Conservation (phyloP, 2,329 filamentous ascomycete species). For the Blastomyces silverae region DNA sequence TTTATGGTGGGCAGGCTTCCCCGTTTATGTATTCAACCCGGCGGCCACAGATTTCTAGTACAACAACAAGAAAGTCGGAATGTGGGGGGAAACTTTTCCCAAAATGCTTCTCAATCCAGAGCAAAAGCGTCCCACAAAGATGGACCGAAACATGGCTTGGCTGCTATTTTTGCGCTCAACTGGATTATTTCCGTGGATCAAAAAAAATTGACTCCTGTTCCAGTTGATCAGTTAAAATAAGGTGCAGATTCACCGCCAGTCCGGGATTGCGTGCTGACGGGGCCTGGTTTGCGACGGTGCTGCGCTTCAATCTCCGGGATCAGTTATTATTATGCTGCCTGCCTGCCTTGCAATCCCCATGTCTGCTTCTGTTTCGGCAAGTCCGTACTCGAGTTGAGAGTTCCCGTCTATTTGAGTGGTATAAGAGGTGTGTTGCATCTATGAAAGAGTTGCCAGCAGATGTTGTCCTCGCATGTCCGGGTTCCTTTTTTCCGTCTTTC, state of each 20-base stretch:
- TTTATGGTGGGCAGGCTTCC: not conserved
- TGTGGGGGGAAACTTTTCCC: not conserved
- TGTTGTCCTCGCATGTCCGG: not conserved
- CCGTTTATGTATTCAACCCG: not conserved
- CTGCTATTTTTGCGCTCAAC: constrained; percentile 4
- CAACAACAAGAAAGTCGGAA: not conserved
- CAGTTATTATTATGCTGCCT: not conserved
- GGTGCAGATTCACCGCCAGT: constrained; percentile 9
- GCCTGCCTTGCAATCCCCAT: not conserved
- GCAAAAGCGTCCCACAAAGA: constrained; percentile 3
- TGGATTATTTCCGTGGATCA: constrained; percentile 2
- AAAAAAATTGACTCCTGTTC: not conserved
- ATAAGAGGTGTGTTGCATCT: not conserved
- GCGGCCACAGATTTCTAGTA: not conserved
- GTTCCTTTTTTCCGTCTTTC: not conserved
- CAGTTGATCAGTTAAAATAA: constrained; percentile 1
- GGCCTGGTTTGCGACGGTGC: not conserved
- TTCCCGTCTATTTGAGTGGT: not conserved
- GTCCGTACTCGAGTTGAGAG: not conserved
- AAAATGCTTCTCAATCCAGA: not conserved
- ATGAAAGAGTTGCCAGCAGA: not conserved
- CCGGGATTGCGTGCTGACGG: constrained; percentile 6
- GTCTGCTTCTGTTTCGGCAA: not conserved
- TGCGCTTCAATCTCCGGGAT: not conserved
- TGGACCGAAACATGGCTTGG: not conserved